Base-by-base conservation (phyloP, 2,329 filamentous ascomycete species). In the Microsporum ferrugineum region DNA sequence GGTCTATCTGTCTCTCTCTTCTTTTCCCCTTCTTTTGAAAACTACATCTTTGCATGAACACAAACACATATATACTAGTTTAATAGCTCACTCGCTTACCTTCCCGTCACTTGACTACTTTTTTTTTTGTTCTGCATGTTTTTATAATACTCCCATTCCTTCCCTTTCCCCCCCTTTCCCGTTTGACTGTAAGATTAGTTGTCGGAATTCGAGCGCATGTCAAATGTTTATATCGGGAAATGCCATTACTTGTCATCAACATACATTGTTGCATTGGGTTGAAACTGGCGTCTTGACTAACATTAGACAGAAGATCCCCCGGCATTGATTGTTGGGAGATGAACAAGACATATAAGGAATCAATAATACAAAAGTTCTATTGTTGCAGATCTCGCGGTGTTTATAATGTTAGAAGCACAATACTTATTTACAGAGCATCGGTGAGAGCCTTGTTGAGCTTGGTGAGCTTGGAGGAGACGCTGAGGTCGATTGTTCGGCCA, bases 381-480 rank as follows among this genome's bases (percentile, higher is more conserved):
- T 59, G 57, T 59, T 49, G 39, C 57, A 59, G 39, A 49, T 33
- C 17, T 55, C 49, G 43, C 57, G 41, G 41, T 49, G 57, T 47
- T 59, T 49, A 36, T 49, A 45, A 38, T 55, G 51, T 55, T 51
- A 34, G 17, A 31, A 55, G 33, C 31, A 55, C 51, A 59, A 17
- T 53, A 56, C 27, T 51, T 73, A 76, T 91, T 89, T 96, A 99
- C 88, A 99, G 82, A 78, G 88, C 84, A 80, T 99, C 94, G 70
- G 84, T 91, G 75, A 99, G 88, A 76, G 96, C 87, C 88, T 97
- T 99, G 89, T 99, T 99, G 85, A 99, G 89, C 86, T 91, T 95
- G 76, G 89, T 84, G 78, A 99, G 88, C 84, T 92, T 95, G 76
- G 88, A 82, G 57, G 92, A 92, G 72, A 99, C 91, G 78, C 88